Percentiles rank a stretch among this genome's conserved stretches.
These are phyloP conservation scores for Clarireedia sp. DNA, from an alignment of 2,329 filamentous ascomycete species.

Conservation along the genomic window DNA sequence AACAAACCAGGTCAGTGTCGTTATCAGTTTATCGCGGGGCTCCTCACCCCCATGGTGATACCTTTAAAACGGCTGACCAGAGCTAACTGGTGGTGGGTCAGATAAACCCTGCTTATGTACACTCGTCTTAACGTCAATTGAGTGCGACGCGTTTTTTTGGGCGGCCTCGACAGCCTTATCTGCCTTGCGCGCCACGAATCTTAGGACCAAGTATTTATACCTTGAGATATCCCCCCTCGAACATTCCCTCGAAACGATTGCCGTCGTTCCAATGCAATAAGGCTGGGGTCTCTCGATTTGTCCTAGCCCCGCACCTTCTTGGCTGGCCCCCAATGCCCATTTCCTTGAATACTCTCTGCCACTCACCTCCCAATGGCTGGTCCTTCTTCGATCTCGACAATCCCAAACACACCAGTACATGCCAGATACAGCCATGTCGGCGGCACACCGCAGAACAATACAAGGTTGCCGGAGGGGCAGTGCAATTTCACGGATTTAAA, in stretches of 20 bases:
- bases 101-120: neutral
- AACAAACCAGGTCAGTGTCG: too few species aligned
- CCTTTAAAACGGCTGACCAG: neutral
- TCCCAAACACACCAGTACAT: slow-evolving; percentile 26
- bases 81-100: neutral
- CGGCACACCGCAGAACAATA: slow-evolving; percentile 10
- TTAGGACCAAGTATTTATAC: neutral
- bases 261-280: neutral
- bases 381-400: slow-evolving; percentile 13
- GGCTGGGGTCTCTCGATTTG: neutral
- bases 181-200: neutral
- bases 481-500: slow-evolving; percentile 44
- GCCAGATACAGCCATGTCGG: slow-evolving; percentile 20
- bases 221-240: neutral
- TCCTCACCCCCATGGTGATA: neutral
- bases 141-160: neutral
- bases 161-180: neutral
- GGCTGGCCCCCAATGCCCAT: slow-evolving; percentile 20
- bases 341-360: slow-evolving; percentile 4
- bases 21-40: neutral
- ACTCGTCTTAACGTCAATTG: neutral
- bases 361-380: slow-evolving; percentile 25
- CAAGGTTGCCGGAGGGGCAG: slow-evolving; percentile 36
- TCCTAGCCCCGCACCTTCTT: neutral
- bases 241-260: neutral